Evolutionary conservation across 2,329 filamentous ascomycete species (phyloP).

Genomic region (Dichotomopilus funicola): DNA sequence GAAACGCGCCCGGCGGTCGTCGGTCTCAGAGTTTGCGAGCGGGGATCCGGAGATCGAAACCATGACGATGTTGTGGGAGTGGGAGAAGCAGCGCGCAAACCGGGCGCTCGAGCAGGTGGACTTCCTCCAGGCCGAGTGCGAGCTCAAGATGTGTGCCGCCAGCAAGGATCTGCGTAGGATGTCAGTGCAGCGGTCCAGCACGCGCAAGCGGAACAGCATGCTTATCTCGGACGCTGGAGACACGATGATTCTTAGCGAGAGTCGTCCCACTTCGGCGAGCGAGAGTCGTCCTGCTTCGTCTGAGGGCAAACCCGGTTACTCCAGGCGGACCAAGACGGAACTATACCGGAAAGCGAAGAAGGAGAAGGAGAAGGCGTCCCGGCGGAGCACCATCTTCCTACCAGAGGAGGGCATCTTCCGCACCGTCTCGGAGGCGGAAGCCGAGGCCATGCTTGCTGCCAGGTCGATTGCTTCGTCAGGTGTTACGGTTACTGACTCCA

Average conservation of each 20-base stretch:
- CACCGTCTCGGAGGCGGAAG: slow-evolving; percentile 50
- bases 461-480: slow-evolving; percentile 5
- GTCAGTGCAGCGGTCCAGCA: slow-evolving; percentile 21
- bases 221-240: slow-evolving; percentile 37
- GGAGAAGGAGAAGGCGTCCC: slow-evolving; percentile 32
- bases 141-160: slow-evolving; percentile 60
- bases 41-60: slow-evolving; percentile 51
- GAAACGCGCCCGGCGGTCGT: slow-evolving; percentile 52
- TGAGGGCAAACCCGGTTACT: too few species aligned
- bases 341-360: slow-evolving; percentile 21
- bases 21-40: slow-evolving; percentile 15
- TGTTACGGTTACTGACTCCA: slow-evolving; percentile 7
- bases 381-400: slow-evolving; percentile 50
- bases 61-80: slow-evolving; percentile 45
- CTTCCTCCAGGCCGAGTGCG: slow-evolving; percentile 69
- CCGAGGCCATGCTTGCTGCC: slow-evolving; percentile 35
- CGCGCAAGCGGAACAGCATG: slow-evolving; percentile 31
- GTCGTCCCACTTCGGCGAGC: slow-evolving; percentile 25
- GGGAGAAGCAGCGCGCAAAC: slow-evolving; percentile 57
- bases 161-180: slow-evolving; percentile 35
- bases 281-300: slow-evolving; percentile 25
- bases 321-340: slow-evolving; percentile 31
- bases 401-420: slow-evolving; percentile 59
- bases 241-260: slow-evolving; percentile 37
- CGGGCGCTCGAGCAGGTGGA: slow-evolving; percentile 67